These are phyloP conservation scores for Arxiozyma telluris DNA, from an alignment of 1,139 yeast genomes.

Conservation along the genomic window DNA sequence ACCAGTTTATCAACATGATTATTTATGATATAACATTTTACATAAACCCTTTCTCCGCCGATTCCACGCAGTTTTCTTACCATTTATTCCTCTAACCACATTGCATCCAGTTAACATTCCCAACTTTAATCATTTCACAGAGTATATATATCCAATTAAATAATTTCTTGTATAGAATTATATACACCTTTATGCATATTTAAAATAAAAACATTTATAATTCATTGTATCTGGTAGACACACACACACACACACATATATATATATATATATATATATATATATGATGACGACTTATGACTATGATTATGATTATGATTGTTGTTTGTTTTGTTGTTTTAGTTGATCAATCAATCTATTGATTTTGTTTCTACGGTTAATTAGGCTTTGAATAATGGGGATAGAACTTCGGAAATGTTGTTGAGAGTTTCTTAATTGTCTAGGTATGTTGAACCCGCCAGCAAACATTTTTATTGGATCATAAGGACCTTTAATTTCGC, in stretches of 20 bases:
- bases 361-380: slow-evolving; percentile 16
- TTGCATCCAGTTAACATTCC: background rate
- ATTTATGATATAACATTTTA: background rate
- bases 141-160: background rate
- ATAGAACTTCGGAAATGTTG: slow-evolving; percentile 20
- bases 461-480: slow-evolving; percentile 29
- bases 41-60: slow-evolving; percentile 7
- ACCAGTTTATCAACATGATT: background rate
- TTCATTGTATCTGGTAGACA: no score
- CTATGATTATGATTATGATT: no score
- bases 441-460: slow-evolving; percentile 23
- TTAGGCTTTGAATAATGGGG: slow-evolving; percentile 17
- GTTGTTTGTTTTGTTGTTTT: background rate
- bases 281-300: no score
- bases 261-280: no score
- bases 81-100: background rate
- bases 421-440: slow-evolving; percentile 22
- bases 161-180: no score
- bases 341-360: background rate
- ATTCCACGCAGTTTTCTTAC: background rate
- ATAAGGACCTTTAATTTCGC: slow-evolving; percentile 4
- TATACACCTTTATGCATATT: slow-evolving; percentile 1
- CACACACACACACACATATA: no score
- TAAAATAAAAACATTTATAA: no score
- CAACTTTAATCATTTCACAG: background rate